Conservation (phyloP, 1,284 basidiomycete genomes). For the Marasmius sp. region DNA sequence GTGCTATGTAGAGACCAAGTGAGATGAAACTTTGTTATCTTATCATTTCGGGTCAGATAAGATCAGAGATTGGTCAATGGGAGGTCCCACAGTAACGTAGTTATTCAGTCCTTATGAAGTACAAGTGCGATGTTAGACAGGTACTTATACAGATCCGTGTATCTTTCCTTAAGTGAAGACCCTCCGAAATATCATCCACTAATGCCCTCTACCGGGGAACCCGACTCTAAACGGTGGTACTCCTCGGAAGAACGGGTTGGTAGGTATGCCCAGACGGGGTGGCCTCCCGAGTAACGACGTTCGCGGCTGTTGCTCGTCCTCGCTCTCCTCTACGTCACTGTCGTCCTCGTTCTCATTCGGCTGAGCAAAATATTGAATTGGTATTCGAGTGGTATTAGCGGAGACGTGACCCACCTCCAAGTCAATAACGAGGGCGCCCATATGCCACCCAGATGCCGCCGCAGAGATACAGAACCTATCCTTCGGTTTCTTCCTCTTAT, state of each 20-base stretch:
- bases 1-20: no score
- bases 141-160: no score
- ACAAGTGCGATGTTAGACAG: no score
- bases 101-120: no score
- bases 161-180: background rate
- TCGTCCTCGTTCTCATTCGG: slow-evolving; percentile 26
- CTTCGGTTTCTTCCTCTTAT: slow-evolving; percentile 44
- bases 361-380: slow-evolving; percentile 9
- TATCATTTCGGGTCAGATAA: no score
- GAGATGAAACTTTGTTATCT: no score
- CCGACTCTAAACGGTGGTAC: slow-evolving; percentile 33
- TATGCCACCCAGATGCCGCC: slow-evolving; percentile 86
- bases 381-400: background rate
- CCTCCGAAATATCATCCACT: no score
- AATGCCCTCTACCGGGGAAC: slow-evolving; percentile 31
- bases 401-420: slow-evolving; percentile 49
- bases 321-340: slow-evolving; percentile 18
- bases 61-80: no score
- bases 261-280: background rate
- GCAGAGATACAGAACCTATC: slow-evolving; percentile 76
- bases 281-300: background rate
- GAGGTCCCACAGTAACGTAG: no score
- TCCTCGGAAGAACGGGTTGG: slow-evolving; percentile 1
- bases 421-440: slow-evolving; percentile 83
- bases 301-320: background rate